Conservation (phyloP, 768 basidiomycete genomes). For the Cytidiella melzeri region DNA sequence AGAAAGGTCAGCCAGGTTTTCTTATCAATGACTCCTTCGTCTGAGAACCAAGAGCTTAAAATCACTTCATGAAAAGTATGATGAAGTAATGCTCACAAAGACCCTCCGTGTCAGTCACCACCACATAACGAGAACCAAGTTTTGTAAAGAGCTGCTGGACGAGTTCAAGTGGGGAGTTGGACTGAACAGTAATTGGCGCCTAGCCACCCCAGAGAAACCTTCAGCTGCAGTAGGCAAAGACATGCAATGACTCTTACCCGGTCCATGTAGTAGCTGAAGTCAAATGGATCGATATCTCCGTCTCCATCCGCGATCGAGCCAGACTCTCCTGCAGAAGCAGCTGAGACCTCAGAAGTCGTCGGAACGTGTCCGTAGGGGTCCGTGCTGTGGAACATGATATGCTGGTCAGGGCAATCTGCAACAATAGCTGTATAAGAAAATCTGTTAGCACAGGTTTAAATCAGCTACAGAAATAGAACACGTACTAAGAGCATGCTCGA, state of each 20-base stretch:
- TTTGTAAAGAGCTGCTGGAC: conserved; percentile 93
- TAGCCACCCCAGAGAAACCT: no score
- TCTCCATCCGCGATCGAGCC: conserved; percentile 10
- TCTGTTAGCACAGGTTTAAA: neutral
- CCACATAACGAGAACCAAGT: conserved; percentile 85
- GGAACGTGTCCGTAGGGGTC: conserved; percentile 31
- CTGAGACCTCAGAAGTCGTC: conserved; percentile 57
- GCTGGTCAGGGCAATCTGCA: conserved; percentile 63
- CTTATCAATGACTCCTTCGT: conserved; percentile 90
- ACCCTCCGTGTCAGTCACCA: conserved; percentile 79
- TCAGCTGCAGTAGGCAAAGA: no score
- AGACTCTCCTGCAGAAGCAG: conserved; percentile 38
- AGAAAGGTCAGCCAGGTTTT: conserved; percentile 91
- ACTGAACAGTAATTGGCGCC: conserved; percentile 84
- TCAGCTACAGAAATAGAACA: conserved; percentile 5
- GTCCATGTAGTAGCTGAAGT: conserved; percentile 89
- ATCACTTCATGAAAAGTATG: neutral
- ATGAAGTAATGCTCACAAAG: conserved; percentile 47
- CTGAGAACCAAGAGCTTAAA: conserved; percentile 30
- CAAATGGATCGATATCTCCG: conserved; percentile 47
- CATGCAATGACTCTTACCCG: conserved; percentile 48
- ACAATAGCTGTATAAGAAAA: conserved; percentile 50
- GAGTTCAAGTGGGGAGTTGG: conserved; percentile 84
- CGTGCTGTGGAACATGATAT: conserved; percentile 56
- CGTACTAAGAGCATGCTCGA: conserved; percentile 88